Conservation (phyloP, 2,329 filamentous ascomycete genomes). For the Penicillium sumatraense region DNA sequence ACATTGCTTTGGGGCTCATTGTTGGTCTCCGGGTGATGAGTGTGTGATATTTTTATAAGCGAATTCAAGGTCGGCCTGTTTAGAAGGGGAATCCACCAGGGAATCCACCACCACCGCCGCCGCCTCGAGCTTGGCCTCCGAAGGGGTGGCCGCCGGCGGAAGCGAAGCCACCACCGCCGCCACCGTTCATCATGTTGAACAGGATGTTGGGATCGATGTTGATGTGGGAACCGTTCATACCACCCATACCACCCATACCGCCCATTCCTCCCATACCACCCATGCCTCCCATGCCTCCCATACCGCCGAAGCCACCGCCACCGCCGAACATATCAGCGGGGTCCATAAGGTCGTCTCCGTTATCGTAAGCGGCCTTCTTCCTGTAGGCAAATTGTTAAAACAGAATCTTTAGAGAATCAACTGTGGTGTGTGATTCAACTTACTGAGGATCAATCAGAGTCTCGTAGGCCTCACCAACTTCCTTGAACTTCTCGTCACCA, state of each 20-base stretch:
- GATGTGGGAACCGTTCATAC: slow-evolving; percentile 55
- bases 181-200: slow-evolving; percentile 82
- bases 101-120: slow-evolving; percentile 55
- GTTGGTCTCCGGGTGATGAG: neutral
- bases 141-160: slow-evolving; percentile 57
- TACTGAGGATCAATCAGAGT: slow-evolving; percentile 92
- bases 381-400: slow-evolving; percentile 46
- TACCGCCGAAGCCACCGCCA: slow-evolving; percentile 54
- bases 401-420: neutral
- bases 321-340: slow-evolving; percentile 82
- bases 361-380: slow-evolving; percentile 89
- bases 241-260: slow-evolving; percentile 63
- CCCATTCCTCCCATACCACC: slow-evolving; percentile 57
- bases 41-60: neutral
- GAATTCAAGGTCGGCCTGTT: slow-evolving; percentile 12
- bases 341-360: slow-evolving; percentile 87
- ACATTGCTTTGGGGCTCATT: neutral
- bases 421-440: slow-evolving; percentile 46
- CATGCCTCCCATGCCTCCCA: slow-evolving; percentile 63
- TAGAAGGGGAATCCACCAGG: slow-evolving; percentile 64
- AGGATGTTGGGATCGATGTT: slow-evolving; percentile 76
- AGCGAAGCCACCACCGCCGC: slow-evolving; percentile 49
- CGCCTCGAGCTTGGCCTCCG: slow-evolving; percentile 40
- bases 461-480: slow-evolving; percentile 96
- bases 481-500: slow-evolving; percentile 91